phyloP scores from a whole-genome alignment of 805 yeast genomes.

The Diddensiella transvaalensis region DNA sequence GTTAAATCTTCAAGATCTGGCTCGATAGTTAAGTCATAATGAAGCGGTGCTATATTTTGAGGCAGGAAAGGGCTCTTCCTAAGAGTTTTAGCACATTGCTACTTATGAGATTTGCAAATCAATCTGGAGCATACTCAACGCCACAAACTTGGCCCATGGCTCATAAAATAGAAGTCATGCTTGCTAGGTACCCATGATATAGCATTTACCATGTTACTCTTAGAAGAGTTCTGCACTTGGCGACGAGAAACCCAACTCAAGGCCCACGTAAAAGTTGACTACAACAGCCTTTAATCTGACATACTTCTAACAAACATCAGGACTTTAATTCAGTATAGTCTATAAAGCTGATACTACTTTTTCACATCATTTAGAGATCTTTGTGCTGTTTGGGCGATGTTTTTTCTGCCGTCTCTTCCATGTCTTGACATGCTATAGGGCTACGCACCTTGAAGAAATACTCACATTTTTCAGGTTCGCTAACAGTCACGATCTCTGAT shows the following conservation, averaged over 20 bases:
- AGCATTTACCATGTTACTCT: neutral
- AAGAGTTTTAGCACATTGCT: no score
- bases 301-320: no score
- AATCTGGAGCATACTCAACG: neutral
- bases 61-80: conserved; percentile 47
- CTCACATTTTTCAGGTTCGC: conserved; percentile 87
- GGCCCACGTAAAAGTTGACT: no score
- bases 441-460: conserved; percentile 48
- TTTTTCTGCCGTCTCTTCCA: neutral
- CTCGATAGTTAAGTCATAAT: conserved; percentile 65
- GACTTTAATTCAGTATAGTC: no score
- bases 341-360: neutral
- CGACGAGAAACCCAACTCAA: neutral
- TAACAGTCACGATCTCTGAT: conserved; percentile 56
- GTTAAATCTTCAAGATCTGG: conserved; percentile 49
- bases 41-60: conserved; percentile 62
- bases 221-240: neutral
- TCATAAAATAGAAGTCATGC: neutral
- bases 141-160: neutral
- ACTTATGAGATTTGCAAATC: no score
- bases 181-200: neutral
- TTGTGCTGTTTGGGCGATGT: neutral
- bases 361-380: neutral
- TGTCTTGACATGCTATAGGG: conserved; percentile 30
- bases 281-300: no score